Evolutionary conservation across 1,139 yeast species (phyloP), one percentile per base, ranked within the genome.

Genomic region (Eremothecium gossypii): DNA sequence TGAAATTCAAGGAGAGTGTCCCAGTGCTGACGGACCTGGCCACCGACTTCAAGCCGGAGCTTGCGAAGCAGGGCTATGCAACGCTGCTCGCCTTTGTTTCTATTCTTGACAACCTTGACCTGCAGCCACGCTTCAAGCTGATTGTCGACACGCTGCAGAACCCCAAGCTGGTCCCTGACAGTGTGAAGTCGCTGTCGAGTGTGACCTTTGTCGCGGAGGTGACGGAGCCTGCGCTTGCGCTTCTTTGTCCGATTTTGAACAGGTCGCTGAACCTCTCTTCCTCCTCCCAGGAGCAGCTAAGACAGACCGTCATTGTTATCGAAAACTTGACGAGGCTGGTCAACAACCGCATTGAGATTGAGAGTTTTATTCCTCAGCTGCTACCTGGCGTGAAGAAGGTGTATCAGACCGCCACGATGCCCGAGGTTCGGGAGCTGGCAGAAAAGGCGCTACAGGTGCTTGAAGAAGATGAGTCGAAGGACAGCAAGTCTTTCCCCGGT

Each of bases 181-280:
- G 96, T 65, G 85, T 91, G 64, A 85, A 83, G 65, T 78, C 89
- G 41, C 74, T 91, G 49, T 83, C 96, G 2, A 84, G 94, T 38
- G 97, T 91, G 42, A 91, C 98, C 0, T 91, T 91, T 64, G 98
- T 91, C 40, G 96, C 98, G 39, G 98, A 91, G 69, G 98, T 91
- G 49, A 91, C 97, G 12, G 97, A 89, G 67, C 94, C 97, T 7
- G 93, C 95, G 7, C 72, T 91, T 52, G 77, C 97, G 4, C 69
- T 91, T 46, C 73, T 91, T 54, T 96, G 86, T 33, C 98, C 98
- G 41, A 89, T 89, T 53, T 74, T 91, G 58, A 91, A 81, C 63
- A 85, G 91, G 63, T 91, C 97, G 2, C 73, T 91, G 60, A 87
- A 84, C 60, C 77, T 94, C 11, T 83, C 95, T 1, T 82, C 95